These are phyloP conservation scores for Fusarium mundagurra DNA, from an alignment of 2,329 filamentous ascomycete species.

Conservation along the genomic window DNA sequence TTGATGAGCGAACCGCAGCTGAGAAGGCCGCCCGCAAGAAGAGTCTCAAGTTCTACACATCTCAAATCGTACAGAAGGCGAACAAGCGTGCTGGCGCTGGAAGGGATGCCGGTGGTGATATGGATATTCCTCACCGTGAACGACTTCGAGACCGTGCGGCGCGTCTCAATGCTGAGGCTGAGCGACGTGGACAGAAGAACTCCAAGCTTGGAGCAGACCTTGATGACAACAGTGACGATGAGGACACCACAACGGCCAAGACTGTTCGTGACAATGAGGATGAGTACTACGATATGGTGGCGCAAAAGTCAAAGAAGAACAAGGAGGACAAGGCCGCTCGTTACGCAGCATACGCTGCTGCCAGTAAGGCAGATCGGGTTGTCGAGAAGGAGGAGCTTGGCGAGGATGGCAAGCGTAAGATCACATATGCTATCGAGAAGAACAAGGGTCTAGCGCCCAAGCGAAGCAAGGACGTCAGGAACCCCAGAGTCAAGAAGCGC, in stretches of 20 bases:
- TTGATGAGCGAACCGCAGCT: constrained; percentile 81
- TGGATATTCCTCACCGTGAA: constrained; percentile 88
- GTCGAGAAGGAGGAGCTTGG: constrained; percentile 76
- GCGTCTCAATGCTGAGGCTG: constrained; percentile 87
- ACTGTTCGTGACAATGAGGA: constrained; percentile 68
- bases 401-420: constrained; percentile 88
- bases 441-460: constrained; percentile 94
- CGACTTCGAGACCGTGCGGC: constrained; percentile 86
- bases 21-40: constrained; percentile 93
- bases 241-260: constrained; percentile 65
- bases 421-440: constrained; percentile 94
- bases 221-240: constrained; percentile 74
- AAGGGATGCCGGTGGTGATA: constrained; percentile 79
- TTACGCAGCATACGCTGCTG: constrained; percentile 65
- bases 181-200: constrained; percentile 77
- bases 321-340: constrained; percentile 75
- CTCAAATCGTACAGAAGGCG: constrained; percentile 93
- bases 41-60: constrained; percentile 96
- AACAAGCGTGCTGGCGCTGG: constrained; percentile 82
- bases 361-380: constrained; percentile 70
- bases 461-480: constrained; percentile 92
- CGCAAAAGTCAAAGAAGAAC: constrained; percentile 74
- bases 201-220: constrained; percentile 73
- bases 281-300: constrained; percentile 92
- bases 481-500: constrained; percentile 97